Evolutionary conservation across 257 asterid genomes (phyloP).

Genomic region (Solanum lignicaule): DNA sequence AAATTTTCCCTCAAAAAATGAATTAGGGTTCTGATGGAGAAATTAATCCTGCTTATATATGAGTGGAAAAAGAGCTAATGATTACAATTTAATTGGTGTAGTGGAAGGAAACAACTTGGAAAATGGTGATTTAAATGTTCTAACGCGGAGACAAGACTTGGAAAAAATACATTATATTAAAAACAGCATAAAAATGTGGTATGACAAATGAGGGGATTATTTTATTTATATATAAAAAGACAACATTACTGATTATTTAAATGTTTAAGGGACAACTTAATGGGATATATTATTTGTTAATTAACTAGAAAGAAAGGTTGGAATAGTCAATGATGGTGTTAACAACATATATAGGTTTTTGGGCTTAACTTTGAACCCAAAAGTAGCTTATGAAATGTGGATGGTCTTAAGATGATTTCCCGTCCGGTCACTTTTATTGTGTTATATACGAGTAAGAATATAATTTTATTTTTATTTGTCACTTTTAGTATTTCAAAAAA

Average conservation of each 20-base stretch:
- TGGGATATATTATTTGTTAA: too few species aligned
- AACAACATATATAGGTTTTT: too few species aligned
- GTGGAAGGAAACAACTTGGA: slow-evolving; percentile 7
- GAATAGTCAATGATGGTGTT: too few species aligned
- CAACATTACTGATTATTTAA: neutral
- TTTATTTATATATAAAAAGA: neutral
- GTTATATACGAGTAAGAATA: too few species aligned
- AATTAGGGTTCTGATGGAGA: neutral
- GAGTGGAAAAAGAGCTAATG: neutral
- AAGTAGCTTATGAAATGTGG: too few species aligned
- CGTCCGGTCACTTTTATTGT: too few species aligned
- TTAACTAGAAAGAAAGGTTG: too few species aligned
- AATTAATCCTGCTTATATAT: neutral
- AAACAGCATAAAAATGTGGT: neutral
- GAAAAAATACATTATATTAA: neutral
- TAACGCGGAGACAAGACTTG: slow-evolving; percentile 8
- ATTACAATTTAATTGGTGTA: slow-evolving; percentile 8
- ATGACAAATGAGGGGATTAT: neutral
- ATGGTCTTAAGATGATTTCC: too few species aligned
- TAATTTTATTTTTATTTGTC: too few species aligned
- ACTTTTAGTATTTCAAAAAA: too few species aligned
- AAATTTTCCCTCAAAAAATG: neutral
- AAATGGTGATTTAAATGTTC: neutral
- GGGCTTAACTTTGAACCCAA: too few species aligned
- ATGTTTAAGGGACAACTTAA: too few species aligned